Evolutionary conservation across 257 asterid species (phyloP).

Genomic region (Voacanga thouarsii): DNA sequence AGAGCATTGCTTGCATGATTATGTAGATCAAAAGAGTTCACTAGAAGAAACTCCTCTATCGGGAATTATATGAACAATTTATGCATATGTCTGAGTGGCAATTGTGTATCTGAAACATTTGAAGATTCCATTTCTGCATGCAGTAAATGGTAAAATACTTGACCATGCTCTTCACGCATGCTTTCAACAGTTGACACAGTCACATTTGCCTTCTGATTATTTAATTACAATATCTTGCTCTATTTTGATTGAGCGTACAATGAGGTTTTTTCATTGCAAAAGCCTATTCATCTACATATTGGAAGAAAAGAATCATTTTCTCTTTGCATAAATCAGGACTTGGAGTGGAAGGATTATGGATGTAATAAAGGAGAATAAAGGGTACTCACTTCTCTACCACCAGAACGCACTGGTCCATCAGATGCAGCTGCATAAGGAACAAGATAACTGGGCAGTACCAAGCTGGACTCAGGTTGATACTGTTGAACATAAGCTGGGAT

Average conservation of each 20-base stretch:
- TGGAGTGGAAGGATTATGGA: background rate
- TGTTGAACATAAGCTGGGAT: slow-evolving; percentile 90
- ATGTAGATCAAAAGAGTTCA: background rate
- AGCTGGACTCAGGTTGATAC: slow-evolving; percentile 66
- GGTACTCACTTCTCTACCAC: slow-evolving; percentile 58
- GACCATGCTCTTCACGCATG: too few species aligned
- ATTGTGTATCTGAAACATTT: background rate
- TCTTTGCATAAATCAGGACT: background rate
- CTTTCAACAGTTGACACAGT: background rate
- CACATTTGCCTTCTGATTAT: background rate
- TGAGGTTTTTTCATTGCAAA: background rate
- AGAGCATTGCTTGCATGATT: background rate
- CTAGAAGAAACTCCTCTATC: background rate
- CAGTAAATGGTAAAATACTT: too few species aligned
- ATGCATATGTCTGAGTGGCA: background rate
- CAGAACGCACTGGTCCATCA: slow-evolving; percentile 77
- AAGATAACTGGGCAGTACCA: slow-evolving; percentile 79
- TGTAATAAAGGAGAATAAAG: slow-evolving; percentile 9
- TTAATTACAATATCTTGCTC: background rate
- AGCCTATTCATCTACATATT: background rate
- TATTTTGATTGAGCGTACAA: background rate
- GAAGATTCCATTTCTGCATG: too few species aligned
- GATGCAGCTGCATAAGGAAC: slow-evolving; percentile 93
- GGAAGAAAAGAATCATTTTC: background rate
- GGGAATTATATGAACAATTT: background rate